Evolutionary conservation across 352 stramenopile genomes (phyloP).

Genomic region (Thalassiosira mediterranea): DNA sequence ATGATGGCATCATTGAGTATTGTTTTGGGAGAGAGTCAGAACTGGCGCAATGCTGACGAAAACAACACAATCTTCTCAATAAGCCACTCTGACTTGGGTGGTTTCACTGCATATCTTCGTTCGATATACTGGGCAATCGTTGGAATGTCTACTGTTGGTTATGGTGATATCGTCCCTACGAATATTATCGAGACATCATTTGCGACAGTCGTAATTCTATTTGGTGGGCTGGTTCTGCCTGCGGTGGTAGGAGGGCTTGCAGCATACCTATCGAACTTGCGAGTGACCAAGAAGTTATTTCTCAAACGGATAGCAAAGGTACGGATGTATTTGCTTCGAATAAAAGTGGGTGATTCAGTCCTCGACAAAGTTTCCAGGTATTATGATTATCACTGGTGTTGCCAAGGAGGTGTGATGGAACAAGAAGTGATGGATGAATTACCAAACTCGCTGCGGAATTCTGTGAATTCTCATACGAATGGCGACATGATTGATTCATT

Average conservation of each 20-base stretch:
- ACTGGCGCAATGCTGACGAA: slow-evolving; percentile 57
- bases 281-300: slow-evolving; percentile 43
- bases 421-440: slow-evolving; percentile 60
- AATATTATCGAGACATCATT: slow-evolving; percentile 68
- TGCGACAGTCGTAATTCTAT: slow-evolving; percentile 59
- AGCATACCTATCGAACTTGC: slow-evolving; percentile 66
- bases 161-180: slow-evolving; percentile 64
- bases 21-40: slow-evolving; percentile 24
- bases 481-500: slow-evolving; percentile 39
- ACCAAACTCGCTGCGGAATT: slow-evolving; percentile 45
- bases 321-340: slow-evolving; percentile 42
- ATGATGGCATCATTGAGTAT: slow-evolving; percentile 51
- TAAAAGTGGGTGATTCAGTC: slow-evolving; percentile 33
- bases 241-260: slow-evolving; percentile 68
- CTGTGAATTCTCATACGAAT: slow-evolving; percentile 55
- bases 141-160: slow-evolving; percentile 65
- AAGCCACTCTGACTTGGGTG: slow-evolving; percentile 53
- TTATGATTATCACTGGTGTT: slow-evolving; percentile 75
- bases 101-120: slow-evolving; percentile 57
- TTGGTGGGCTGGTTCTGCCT: slow-evolving; percentile 65
- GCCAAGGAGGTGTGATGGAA: slow-evolving; percentile 70
- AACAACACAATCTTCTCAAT: slow-evolving; percentile 42
- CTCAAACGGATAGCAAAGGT: slow-evolving; percentile 45
- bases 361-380: slow-evolving; percentile 63
- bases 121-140: slow-evolving; percentile 72